A percentile compares a stretch with the other conserved stretches of the same genome.
phyloP scores from a whole-genome alignment of 768 basidiomycete species.

The Pulveroboletus sp. region DNA sequence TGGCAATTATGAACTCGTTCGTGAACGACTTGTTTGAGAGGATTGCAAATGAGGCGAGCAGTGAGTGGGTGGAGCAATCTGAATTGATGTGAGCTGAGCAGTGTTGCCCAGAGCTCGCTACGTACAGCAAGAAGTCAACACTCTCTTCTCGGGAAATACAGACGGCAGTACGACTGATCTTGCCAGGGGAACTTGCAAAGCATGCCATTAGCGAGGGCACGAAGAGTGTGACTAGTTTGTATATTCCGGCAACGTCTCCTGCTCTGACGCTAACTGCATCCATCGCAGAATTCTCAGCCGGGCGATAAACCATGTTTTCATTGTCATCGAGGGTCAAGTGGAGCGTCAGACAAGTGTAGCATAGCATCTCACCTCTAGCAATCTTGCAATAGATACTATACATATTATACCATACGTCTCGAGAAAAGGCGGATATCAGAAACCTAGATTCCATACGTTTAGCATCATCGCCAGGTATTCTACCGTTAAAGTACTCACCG shows the following conservation, averaged over 20 bases:
- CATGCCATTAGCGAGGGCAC: conserved; percentile 76
- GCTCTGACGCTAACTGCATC: not conserved
- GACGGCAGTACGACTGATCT: conserved; percentile 63
- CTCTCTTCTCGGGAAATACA: conserved; percentile 73
- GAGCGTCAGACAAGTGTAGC: conserved; percentile 14
- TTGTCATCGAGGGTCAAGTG: not conserved
- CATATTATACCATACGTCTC: conserved; percentile 2
- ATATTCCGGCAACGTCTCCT: not conserved
- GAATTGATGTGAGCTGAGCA: not conserved
- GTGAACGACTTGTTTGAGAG: conserved; percentile 62
- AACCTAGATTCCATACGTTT: conserved; percentile 13
- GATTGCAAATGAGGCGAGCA: conserved; percentile 50
- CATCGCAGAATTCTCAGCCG: conserved; percentile 26
- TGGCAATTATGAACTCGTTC: conserved; percentile 57
- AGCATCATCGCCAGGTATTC: not conserved
- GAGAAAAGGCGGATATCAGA: conserved; percentile 8
- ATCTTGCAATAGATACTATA: conserved; percentile 16
- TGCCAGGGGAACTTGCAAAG: conserved; percentile 69
- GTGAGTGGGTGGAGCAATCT: conserved; percentile 24
- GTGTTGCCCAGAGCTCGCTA: conserved; percentile 45
- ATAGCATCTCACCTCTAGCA: conserved; percentile 18
- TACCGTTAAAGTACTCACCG: conserved; percentile 42
- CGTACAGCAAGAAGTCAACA: conserved; percentile 69
- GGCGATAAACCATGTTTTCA: conserved; percentile 5
- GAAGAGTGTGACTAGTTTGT: conserved; percentile 50